A percentile compares a stretch with the other conserved stretches of the same genome.
Conservation (phyloP, 495 filamentous ascomycete species). For the Aspergillus indologenus region DNA sequence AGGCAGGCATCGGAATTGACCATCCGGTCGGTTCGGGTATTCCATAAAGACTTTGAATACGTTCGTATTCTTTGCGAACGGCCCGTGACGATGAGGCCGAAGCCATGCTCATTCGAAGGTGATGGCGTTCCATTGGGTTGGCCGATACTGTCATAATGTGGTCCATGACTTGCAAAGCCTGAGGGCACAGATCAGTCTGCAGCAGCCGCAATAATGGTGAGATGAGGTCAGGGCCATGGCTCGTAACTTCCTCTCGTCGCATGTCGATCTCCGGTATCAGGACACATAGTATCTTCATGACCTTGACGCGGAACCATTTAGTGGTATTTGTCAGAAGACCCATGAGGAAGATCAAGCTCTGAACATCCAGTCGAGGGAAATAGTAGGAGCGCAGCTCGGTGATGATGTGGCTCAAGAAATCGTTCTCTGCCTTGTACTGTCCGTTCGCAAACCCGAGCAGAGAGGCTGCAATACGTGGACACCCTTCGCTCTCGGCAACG, state of each 20-base stretch:
- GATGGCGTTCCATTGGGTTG: constrained; percentile 88
- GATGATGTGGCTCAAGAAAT: constrained; percentile 74
- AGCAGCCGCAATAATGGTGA: constrained; percentile 87
- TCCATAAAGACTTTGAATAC: constrained; percentile 89
- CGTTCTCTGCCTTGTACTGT: constrained; percentile 65
- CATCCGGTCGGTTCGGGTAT: constrained; percentile 95
- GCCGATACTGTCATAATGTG: constrained; percentile 92
- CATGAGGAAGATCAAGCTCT: constrained; percentile 84
- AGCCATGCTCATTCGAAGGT: constrained; percentile 96
- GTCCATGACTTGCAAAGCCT: constrained; percentile 86
- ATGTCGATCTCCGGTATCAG: constrained; percentile 92
- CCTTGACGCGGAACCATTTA: constrained; percentile 86
- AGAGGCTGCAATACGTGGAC: constrained; percentile 44
- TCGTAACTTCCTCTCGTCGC: constrained; percentile 83
- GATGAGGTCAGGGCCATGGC: constrained; percentile 90
- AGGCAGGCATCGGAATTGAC: constrained; percentile 91
- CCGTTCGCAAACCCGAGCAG: constrained; percentile 68
- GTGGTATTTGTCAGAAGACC: constrained; percentile 85
- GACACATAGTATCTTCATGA: constrained; percentile 82
- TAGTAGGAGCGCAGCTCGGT: constrained; percentile 73
- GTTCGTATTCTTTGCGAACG: constrained; percentile 89
- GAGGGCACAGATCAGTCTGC: constrained; percentile 89
- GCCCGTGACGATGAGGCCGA: constrained; percentile 70
- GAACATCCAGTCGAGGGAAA: constrained; percentile 80
- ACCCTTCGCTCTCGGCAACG: constrained; percentile 65